Percentiles rank a stretch among this genome's conserved stretches.
phyloP scores from a whole-genome alignment of 345 rosid species.

The Aethionema arabicum region DNA sequence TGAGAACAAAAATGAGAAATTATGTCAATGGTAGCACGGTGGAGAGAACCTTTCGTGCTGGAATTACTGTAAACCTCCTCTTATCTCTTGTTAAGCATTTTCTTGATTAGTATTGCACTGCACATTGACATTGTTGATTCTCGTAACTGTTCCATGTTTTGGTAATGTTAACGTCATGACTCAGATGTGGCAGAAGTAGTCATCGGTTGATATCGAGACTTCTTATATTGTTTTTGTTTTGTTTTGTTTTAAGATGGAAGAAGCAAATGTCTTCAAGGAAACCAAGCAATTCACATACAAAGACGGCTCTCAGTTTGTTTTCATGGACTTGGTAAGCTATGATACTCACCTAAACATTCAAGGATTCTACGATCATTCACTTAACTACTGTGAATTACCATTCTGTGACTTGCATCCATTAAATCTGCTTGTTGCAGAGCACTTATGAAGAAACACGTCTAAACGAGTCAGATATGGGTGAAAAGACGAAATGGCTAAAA shows the following conservation, averaged over 20 bases:
- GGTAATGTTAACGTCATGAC: too few relatives aligned
- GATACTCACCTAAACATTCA: too few relatives aligned
- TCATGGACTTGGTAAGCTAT: slow-evolving; percentile 80
- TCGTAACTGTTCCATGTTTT: neutral
- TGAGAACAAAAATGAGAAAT: slow-evolving; percentile 71
- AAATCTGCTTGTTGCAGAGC: slow-evolving; percentile 36
- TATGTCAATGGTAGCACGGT: slow-evolving; percentile 71
- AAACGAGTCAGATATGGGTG: slow-evolving; percentile 57
- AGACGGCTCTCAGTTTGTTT: slow-evolving; percentile 71
- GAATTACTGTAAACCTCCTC: slow-evolving; percentile 49
- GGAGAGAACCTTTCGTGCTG: slow-evolving; percentile 85
- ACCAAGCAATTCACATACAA: slow-evolving; percentile 84
- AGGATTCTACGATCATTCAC: too few relatives aligned
- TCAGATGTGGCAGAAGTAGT: too few relatives aligned
- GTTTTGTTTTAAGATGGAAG: slow-evolving; percentile 50
- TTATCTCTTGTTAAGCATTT: neutral
- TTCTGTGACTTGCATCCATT: neutral
- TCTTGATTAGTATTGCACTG: neutral
- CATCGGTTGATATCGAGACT: too few relatives aligned
- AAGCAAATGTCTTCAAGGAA: slow-evolving; percentile 71
- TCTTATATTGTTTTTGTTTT: neutral
- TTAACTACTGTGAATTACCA: neutral
- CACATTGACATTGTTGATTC: too few relatives aligned
- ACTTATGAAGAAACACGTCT: slow-evolving; percentile 73
- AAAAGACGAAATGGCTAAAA: slow-evolving; percentile 65